Evolutionary conservation across 2,329 filamentous ascomycete genomes (phyloP), one percentile per base, ranked within the genome.

Genomic region (Scytalidium sp.): DNA sequence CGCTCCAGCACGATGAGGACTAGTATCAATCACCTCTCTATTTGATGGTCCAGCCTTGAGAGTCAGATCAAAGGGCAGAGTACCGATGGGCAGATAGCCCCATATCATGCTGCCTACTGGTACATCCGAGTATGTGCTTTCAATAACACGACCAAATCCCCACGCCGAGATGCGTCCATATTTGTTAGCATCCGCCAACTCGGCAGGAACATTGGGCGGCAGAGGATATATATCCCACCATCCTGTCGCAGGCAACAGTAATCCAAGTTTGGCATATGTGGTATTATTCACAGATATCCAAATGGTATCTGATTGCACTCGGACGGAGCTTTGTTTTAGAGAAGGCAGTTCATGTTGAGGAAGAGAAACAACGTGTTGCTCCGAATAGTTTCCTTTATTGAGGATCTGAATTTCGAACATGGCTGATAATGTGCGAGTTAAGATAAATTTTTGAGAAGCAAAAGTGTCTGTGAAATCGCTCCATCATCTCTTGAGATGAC

Each of bases 171-270:
- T 62, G 9, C 59, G 50, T 41, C 58, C 57, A 22, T 53, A 62
- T n/a, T 56, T 52, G 8, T 27, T 45, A 1, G 56, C 39, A 50
- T 62, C 55, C 10, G 56, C 49, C 29, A 52, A 59, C 25, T 56
- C 39, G 3, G 29, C 32, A 7, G 59, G 58, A 2, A 51, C 59
- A 2, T 56, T 57, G 9, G 51, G 17, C 9, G 60, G 60, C 17
- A 59, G 47, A 25, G 58, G 58, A 46, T 62, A 57, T 8, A 62
- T 50, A 27, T 59, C 60, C 60, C 58, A 63, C 59, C 59, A 61
- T 1, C 58, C 58, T 7, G 25, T 27, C 7, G 25, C 13, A 27
- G 7, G 7, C 4, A 59, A 20, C 13, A 60, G 21, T 48, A 58
- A 47, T 2, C 57, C 57, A 39, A 55, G 13, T 20, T 54, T 47